Base-by-base conservation (phyloP, 305 asterid genomes). In the Fraxinus ornus region DNA sequence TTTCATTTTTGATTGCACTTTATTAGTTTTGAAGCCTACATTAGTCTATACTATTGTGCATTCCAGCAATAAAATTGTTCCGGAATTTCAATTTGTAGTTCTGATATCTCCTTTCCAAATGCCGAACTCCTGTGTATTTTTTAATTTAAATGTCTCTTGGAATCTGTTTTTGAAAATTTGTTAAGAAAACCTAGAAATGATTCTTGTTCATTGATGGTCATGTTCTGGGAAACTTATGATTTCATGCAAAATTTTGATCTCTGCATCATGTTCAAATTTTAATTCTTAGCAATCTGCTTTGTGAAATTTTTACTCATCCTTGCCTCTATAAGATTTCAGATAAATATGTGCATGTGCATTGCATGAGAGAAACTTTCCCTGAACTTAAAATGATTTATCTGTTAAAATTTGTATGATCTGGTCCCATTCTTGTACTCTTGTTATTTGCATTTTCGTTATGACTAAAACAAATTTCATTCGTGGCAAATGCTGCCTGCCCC, bases 271-370 rank as follows among this genome's bases (percentile, higher is more conserved):
- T 5, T 66, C 74, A 10, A 24, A 9, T 24, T 66, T 66, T 66
- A 64, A 66, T 66, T 24, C 36, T 66, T 36, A 66, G 36, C 74
- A 3, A 66, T 12, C 74, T 66, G 37, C 74, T 66, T 66, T 3
- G 0, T 66, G 74, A 66, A 26, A 66, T 28, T 66, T 66, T 66
- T 66, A 66, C 19, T 66, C 9, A 66, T 21, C 74, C 36, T 66
- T 10, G n/a, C 37, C 74, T 66, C 74, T 66, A 9, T 66, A 66
- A 8, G 36, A 26, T 66, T 66, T 66, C 74, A 66, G 10, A 24
- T 66, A 66, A 24, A 26, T n/a, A 17, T 28, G 28, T 77, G 47
- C 85, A 85, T 81, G 84, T 52, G 73, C 66, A 32, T 19, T 60
- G 70, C 15, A 60, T 57, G 24, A 22, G 68, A 64, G 26, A 33